phyloP scores from a whole-genome alignment of 139 green algal species.

The Deuterostichococcus epilithicus region DNA sequence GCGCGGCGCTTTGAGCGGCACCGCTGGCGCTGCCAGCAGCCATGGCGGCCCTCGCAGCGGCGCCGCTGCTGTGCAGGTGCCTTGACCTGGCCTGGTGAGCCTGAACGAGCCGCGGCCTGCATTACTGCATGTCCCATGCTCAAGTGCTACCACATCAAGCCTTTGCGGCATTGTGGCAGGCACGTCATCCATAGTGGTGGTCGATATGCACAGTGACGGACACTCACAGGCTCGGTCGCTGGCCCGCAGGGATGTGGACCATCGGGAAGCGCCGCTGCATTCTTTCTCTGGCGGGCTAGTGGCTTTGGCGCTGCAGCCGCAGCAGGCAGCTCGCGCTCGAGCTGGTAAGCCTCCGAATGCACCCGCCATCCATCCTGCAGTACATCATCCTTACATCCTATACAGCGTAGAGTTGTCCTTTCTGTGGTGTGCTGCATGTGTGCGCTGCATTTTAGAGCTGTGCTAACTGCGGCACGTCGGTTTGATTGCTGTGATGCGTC shows the following conservation, averaged over 20 bases:
- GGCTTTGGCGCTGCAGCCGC: background rate
- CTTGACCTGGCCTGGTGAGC: background rate
- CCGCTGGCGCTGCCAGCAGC: background rate
- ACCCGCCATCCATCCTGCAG: too few relatives aligned
- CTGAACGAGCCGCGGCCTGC: too few relatives aligned
- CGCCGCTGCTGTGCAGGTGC: background rate
- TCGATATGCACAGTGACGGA: background rate
- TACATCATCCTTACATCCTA: too few relatives aligned
- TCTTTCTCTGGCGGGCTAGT: background rate
- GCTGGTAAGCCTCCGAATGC: too few relatives aligned
- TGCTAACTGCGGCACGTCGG: too few relatives aligned
- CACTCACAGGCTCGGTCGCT: too few relatives aligned
- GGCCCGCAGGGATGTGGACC: background rate
- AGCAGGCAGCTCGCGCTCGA: background rate
- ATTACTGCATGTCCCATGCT: too few relatives aligned
- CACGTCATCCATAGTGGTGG: background rate
- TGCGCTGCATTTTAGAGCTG: too few relatives aligned
- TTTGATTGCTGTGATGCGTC: too few relatives aligned
- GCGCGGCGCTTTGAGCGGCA: background rate
- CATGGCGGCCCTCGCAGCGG: background rate
- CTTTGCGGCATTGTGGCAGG: background rate
- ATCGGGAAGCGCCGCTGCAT: background rate
- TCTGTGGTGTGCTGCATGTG: too few relatives aligned
- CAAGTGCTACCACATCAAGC: background rate
- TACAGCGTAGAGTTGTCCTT: too few relatives aligned